Evolutionary conservation across 371 early-diverging fungal genomes (phyloP), one percentile per base, ranked within the genome.

Genomic region (Zopfochytrium polystomum): DNA sequence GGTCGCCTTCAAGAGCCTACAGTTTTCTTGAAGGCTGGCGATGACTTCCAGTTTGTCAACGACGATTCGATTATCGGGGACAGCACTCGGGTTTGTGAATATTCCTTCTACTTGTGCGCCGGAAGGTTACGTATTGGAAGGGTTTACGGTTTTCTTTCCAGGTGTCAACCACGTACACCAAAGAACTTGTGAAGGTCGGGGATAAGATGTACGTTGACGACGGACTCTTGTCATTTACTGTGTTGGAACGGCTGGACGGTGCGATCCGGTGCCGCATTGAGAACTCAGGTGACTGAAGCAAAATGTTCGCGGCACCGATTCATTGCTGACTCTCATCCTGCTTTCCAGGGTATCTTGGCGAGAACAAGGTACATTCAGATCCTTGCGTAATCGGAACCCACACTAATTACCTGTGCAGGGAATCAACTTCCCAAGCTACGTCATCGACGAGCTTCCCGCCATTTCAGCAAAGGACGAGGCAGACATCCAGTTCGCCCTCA

Each of bases 401-500:
- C 23, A 13, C 13, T 20, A 30, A 52, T 13, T n/a, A 23, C 20
- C 47, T 33, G 9, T 9, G 23, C 20, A 67, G 68, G 81, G 81
- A 2, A 78, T 85, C 66, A 85, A 80, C 67, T 78, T 85, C 62
- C 83, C 84, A 7, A 61, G 68, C 22, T 66, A 72, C 43, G 56
- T 71, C 49, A 63, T 84, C 53, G 72, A 77, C 7, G 75, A 76
- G 44, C 66, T 77, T 43, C 78, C 77, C 23, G 67, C 72, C 46
- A 45, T 84, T 42, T 75, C 67, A 7, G 75, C 73, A 4, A 83
- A 83, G 61, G 85, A 87, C 72, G 73, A 62, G 43, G 55, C 35
- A 38, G 81, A 82, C 61, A 77, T 87, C 38, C 26, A 46, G n/a
- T 82, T 80, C 64, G 85, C 80, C n/a, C 53, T 84, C 27, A 49